phyloP scores from a whole-genome alignment of 805 yeast genomes.

The Metschnikowia similis region DNA sequence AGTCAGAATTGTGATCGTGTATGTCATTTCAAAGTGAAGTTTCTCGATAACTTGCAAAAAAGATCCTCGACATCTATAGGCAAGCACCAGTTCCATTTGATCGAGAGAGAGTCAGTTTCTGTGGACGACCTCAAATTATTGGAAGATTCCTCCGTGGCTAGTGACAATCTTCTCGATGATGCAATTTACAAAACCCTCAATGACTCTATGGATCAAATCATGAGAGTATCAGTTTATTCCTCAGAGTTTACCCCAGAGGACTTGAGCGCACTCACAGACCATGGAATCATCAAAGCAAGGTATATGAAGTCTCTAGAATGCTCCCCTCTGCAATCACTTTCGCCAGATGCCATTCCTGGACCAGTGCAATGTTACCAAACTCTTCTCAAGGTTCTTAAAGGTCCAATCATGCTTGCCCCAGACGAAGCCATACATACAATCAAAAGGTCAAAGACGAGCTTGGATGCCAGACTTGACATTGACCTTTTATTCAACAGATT shows the following conservation, averaged over 20 bases:
- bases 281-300: conserved; percentile 48
- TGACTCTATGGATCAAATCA: conserved; percentile 22
- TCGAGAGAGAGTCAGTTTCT: conserved; percentile 23
- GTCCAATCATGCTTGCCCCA: conserved; percentile 51
- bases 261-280: conserved; percentile 41
- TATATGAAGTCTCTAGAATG: conserved; percentile 35
- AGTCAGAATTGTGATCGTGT: conserved; percentile 6
- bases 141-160: conserved; percentile 6
- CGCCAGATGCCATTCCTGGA: conserved; percentile 42
- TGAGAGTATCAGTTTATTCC: conserved; percentile 50
- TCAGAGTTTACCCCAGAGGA: conserved; percentile 50
- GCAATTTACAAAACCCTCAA: conserved; percentile 29
- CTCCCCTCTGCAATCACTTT: conserved; percentile 24
- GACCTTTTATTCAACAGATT: conserved; percentile 46
- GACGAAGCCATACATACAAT: conserved; percentile 53
- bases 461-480: conserved; percentile 57
- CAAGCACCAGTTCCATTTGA: conserved; percentile 36
- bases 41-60: conserved; percentile 19
- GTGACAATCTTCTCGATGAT: conserved; percentile 26
- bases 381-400: conserved; percentile 58
- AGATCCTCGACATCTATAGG: conserved; percentile 12
- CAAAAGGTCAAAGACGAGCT: conserved; percentile 43
- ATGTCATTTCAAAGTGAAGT: conserved; percentile 29
- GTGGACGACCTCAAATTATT: conserved; percentile 26
- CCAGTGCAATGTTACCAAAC: conserved; percentile 58